Base-by-base conservation (phyloP, 257 asterid species). In the Solanum microdontum region DNA sequence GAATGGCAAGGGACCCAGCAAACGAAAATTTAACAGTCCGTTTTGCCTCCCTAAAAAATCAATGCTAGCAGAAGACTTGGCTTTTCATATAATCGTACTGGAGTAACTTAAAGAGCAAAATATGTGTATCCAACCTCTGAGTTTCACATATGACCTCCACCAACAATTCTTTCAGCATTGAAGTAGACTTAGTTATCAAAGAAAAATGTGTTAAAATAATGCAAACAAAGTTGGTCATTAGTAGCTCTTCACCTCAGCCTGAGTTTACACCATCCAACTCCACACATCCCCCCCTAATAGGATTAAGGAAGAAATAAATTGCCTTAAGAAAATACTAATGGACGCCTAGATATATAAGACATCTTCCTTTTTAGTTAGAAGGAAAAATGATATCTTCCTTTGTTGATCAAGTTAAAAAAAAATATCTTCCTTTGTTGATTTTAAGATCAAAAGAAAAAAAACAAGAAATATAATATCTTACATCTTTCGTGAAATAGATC, bases 401-500 rank as follows among this genome's bases (percentile, higher is more conserved):
- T 23, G 34, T 36, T 24, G 24, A 76, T 69, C 23, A n/a, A 75
- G 9, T 84, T 3, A 79, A 51, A 40, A 51, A 48, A 6, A 51
- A 51, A 43, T 11, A 43, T 12, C 23, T 10, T 51, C 84, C 24
- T 8, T 70, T 12, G 34, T 36, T 19, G 32, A 76, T 39, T n/a
- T 69, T 24, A n/a, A 75, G 9, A 87, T 6, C 36, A 9, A 70
- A 24, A 43, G 5, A 24, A 79, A 15, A 64, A 83, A 43, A 13
- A 48, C 66, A 30, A 84, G 77, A 58, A 86, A 45, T 58, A 89
- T 51, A 88, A 66, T 24, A 23, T 75, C 95, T 93, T 93, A 96
- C 99, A 96, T 95, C 92, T 89, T 92, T 32, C 86, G 88, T 77
- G 88, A 89, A 96, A 94, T 94, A 84, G 17, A 72, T 83, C 36